Evolutionary conservation across 768 basidiomycete genomes (phyloP), one percentile per base, ranked within the genome.

Genomic region (Amanita pallidorosea): DNA sequence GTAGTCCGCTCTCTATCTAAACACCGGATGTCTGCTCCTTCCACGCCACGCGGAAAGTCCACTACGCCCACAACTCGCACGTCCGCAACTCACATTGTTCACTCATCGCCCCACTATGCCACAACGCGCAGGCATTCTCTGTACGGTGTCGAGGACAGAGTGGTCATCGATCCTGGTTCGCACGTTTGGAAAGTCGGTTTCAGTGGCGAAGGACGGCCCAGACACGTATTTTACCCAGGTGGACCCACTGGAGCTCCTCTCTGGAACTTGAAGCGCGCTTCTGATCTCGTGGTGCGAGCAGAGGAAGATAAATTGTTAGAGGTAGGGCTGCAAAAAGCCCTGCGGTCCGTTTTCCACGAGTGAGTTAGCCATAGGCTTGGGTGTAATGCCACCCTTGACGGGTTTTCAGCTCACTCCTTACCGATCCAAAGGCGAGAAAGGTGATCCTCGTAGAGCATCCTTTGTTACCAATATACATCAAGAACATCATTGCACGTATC

Each of bases 151-250:
- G 96, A 99, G 62, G 96, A 98, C 67, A 77, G 95, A 42, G 80
- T 98, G 37, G 80, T 99, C 51, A 86, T 99, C 56, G 96, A 99
- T 65, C 85, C 93, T 20, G 96, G 96, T 17, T 92, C 89, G 42
- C 75, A 85, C 48, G 77, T 93, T 54, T 98, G 95, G 94, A 96
- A 94, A 69, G 89, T 94, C 9, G 96, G 96, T 2, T 98, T 97
- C 70, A 94, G 92, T 60, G 95, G 95, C 12, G 96, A 99, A 70
- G 83, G 92, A 4, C 76, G 81, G 53, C 93, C 96, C 7, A 68
- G 96, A 58, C 86, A 91, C 51, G 83, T 93, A n/a, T 88, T 95
- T 63, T 78, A 76, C 58, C 74, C 81, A 0, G 73, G 72, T 12
- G 61, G 67, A 12, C 59, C 67, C 27, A 66, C 60, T 11, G 72